Percentiles rank a stretch among this genome's conserved stretches.
phyloP scores from a whole-genome alignment of 2,329 filamentous ascomycete species.

The Escovopsis sp. region DNA sequence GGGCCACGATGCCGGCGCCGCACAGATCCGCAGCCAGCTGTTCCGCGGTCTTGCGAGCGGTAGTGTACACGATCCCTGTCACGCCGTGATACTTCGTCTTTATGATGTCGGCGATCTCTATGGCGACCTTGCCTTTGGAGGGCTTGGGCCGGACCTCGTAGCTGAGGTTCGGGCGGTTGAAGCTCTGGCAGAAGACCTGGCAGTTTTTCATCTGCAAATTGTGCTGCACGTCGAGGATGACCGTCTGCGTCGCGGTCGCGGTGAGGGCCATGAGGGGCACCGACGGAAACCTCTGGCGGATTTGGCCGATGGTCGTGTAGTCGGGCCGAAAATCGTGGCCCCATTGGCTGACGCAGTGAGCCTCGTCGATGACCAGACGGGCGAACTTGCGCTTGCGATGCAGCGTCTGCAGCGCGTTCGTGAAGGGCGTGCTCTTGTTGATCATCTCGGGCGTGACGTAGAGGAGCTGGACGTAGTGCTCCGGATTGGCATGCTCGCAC shows the following conservation, averaged over 20 bases:
- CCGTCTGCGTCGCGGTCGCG: slow-evolving; percentile 85
- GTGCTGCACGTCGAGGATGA: slow-evolving; percentile 80
- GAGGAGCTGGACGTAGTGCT: slow-evolving; percentile 68
- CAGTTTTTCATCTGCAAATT: slow-evolving; percentile 75
- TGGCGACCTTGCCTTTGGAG: slow-evolving; percentile 30
- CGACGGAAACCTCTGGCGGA: slow-evolving; percentile 55
- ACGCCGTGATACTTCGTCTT: slow-evolving; percentile 51
- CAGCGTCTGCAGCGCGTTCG: slow-evolving; percentile 49
- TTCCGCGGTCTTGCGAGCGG: slow-evolving; percentile 74
- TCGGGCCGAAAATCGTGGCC: slow-evolving; percentile 95
- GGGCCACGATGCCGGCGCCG: slow-evolving; percentile 51
- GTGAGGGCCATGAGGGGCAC: slow-evolving; percentile 92
- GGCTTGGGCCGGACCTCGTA: slow-evolving; percentile 71
- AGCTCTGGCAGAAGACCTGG: slow-evolving; percentile 75
- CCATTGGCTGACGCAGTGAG: slow-evolving; percentile 99
- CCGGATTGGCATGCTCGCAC: slow-evolving; percentile 47
- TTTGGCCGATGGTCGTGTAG: slow-evolving; percentile 70
- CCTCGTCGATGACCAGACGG: slow-evolving; percentile 90
- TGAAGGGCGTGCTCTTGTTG: slow-evolving; percentile 59
- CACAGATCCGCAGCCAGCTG: slow-evolving; percentile 57
- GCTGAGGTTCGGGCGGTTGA: slow-evolving; percentile 87
- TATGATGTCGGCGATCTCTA: slow-evolving; percentile 50
- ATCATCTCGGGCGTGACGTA: slow-evolving; percentile 98
- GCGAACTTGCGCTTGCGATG: slow-evolving; percentile 60
- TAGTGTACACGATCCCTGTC: slow-evolving; percentile 85